Evolutionary conservation across 148 eudicot genomes (phyloP).

Genomic region (Fagopyrum homotropicum): DNA sequence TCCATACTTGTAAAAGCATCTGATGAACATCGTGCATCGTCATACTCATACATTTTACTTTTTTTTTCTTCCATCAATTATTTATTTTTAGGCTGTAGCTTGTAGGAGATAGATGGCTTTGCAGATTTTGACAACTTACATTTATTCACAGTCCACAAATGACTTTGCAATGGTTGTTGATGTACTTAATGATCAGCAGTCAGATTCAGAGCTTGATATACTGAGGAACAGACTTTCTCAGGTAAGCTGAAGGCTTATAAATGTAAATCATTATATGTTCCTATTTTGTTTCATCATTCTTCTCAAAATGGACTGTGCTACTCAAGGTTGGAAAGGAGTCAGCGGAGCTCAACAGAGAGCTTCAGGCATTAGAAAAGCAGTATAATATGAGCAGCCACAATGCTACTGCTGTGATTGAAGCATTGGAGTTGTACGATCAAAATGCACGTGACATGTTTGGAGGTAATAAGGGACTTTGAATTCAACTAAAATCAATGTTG

Average conservation of each 20-base stretch:
- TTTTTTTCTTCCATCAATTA: not conserved
- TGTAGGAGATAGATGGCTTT: not conserved
- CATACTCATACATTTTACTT: not conserved
- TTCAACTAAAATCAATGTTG: not conserved
- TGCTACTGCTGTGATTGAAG: not conserved
- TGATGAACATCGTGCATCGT: not conserved
- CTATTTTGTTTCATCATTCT: slow-evolving; percentile 1
- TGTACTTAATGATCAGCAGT: slow-evolving; percentile 33
- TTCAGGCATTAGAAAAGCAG: slow-evolving; percentile 14
- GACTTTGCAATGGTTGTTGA: slow-evolving; percentile 28
- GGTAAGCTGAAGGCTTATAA: slow-evolving; percentile 31
- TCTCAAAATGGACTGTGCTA: not conserved
- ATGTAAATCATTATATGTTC: not conserved
- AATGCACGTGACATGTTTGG: slow-evolving; percentile 4
- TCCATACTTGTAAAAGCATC: not conserved
- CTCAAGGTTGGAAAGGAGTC: slow-evolving; percentile 14
- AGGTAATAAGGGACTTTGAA: slow-evolving; percentile 4
- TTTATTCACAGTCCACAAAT: slow-evolving; percentile 3
- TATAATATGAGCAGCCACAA: slow-evolving; percentile 1
- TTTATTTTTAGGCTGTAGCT: not conserved
- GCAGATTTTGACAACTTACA: not conserved
- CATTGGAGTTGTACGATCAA: slow-evolving; percentile 4
- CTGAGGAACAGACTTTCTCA: slow-evolving; percentile 47
- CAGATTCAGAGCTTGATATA: slow-evolving; percentile 49
- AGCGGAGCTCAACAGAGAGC: slow-evolving; percentile 10